Conservation (phyloP, 345 rosid species). For the Orychophragmus violaceus region DNA sequence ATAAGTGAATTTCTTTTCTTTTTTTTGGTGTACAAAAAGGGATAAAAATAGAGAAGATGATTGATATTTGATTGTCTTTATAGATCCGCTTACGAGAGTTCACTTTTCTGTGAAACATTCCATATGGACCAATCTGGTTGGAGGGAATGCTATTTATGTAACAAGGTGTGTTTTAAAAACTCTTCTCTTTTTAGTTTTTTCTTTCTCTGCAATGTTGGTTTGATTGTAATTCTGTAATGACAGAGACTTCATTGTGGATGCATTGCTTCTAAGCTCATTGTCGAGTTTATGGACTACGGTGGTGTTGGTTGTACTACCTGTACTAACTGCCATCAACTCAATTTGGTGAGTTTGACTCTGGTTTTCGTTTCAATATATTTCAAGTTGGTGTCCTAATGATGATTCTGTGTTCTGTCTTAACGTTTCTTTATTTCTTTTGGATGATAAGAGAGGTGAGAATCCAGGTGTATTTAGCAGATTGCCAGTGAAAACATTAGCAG, state of each 20-base stretch:
- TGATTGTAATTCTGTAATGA: constrained; percentile 12
- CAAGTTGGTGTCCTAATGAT: background rate
- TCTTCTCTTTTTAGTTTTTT: background rate
- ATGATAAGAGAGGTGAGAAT: constrained; percentile 43
- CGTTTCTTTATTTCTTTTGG: background rate
- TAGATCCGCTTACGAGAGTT: constrained; percentile 71
- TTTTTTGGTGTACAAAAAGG: background rate
- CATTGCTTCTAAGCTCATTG: constrained; percentile 49
- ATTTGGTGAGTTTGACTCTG: constrained; percentile 38
- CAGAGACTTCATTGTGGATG: constrained; percentile 96
- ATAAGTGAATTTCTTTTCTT: background rate
- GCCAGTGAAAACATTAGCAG: constrained; percentile 30
- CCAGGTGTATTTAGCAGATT: constrained; percentile 40
- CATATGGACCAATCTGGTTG: constrained; percentile 84
- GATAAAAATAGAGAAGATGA: too few species aligned
- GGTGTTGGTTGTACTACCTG: constrained; percentile 75
- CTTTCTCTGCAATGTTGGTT: background rate
- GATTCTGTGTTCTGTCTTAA: background rate
- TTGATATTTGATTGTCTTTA: constrained; percentile 4
- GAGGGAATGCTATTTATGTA: constrained; percentile 71
- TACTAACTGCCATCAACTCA: constrained; percentile 34
- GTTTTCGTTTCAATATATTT: background rate
- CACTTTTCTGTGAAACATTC: constrained; percentile 60
- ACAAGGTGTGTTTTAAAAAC: constrained; percentile 35
- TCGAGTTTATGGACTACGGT: constrained; percentile 70